phyloP scores from a whole-genome alignment of 257 asterid genomes.

The Cynanchum wilfordii region DNA sequence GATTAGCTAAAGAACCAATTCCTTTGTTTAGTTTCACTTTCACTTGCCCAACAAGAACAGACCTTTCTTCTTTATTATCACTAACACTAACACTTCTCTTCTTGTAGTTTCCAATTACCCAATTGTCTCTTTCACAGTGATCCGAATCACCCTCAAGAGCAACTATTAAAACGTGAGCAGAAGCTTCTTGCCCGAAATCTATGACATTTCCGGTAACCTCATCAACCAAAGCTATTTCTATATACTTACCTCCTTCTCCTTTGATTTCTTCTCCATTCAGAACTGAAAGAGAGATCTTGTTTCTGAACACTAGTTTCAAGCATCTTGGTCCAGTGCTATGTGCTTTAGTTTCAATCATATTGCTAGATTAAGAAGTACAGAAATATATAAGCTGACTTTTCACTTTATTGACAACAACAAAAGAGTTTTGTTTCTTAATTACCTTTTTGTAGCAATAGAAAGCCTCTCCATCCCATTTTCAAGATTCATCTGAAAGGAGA shows the following conservation, averaged over 20 bases:
- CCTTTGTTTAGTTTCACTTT: slow-evolving; percentile 35
- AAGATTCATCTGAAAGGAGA: slow-evolving; percentile 8
- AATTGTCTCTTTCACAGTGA: slow-evolving; percentile 19
- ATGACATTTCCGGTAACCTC: slow-evolving; percentile 24
- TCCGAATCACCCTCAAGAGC: slow-evolving; percentile 30
- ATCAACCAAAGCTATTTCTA: slow-evolving; percentile 37
- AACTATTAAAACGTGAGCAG: slow-evolving; percentile 34
- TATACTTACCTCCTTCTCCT: slow-evolving; percentile 24
- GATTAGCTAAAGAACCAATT: slow-evolving; percentile 15
- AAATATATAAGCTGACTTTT: slow-evolving; percentile 5
- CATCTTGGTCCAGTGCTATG: slow-evolving; percentile 16
- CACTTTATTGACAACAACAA: not conserved
- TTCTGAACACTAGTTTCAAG: slow-evolving; percentile 34
- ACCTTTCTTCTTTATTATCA: slow-evolving; percentile 27
- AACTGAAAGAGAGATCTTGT: slow-evolving; percentile 21
- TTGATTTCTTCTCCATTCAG: slow-evolving; percentile 38
- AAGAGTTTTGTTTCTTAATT: not conserved
- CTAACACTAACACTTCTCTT: slow-evolving; percentile 10
- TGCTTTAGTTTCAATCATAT: slow-evolving; percentile 8
- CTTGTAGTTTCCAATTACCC: slow-evolving; percentile 28
- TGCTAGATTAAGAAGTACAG: slow-evolving; percentile 20
- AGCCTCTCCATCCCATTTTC: slow-evolving; percentile 15
- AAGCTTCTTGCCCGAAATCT: slow-evolving; percentile 34
- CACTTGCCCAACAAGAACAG: slow-evolving; percentile 36
- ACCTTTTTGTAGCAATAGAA: slow-evolving; percentile 17